Evolutionary conservation across 2,329 filamentous ascomycete species (phyloP), one percentile per base, ranked within the genome.

Genomic region (Colletotrichum tamarilloi): DNA sequence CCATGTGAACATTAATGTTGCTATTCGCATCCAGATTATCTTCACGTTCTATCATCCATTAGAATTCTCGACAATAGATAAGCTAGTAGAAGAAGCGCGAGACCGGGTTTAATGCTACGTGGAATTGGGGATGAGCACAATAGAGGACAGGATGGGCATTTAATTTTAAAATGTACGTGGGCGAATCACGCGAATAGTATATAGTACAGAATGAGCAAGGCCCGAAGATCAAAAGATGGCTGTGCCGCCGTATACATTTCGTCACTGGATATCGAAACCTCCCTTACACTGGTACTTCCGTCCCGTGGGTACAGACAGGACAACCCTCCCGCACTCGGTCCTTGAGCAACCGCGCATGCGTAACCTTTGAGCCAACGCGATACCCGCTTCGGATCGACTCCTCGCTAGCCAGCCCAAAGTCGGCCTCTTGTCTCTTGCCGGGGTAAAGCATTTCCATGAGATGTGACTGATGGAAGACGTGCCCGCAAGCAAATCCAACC

Each of bases 311-410:
- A 77, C 91, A 93, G 22, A 92, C 84, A 0, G 91, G 90, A 82
- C 92, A 94, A 0, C 92, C 92, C 9, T 87, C 88, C 58, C 87
- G 84, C 46, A 96, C 87, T 74, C 90, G 90, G 77, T 95, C 93
- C 76, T 92, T 88, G 73, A 98, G 83, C 67, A 98, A 81, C 75
- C 95, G 89, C 52, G 95, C 95, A 80, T 95, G 94, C 75, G 94
- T 97, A 32, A 98, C 95, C 83, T 98, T 98, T 35, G 92, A 91
- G 0, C 94, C 94, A 7, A 98, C 91, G 66, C 93, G 94, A 69
- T 92, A 87, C 8, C 89, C 87, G 30, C 82, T 81, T 68, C 81
- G 82, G 19, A 84, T 81, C 12, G 83, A 80, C 19, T 82, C 84
- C 46, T 86, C 84, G 53, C 83, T 82, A 3, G 82, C 81, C 19